phyloP scores from a whole-genome alignment of 495 filamentous ascomycete genomes.

The Filosporella fistucella region DNA sequence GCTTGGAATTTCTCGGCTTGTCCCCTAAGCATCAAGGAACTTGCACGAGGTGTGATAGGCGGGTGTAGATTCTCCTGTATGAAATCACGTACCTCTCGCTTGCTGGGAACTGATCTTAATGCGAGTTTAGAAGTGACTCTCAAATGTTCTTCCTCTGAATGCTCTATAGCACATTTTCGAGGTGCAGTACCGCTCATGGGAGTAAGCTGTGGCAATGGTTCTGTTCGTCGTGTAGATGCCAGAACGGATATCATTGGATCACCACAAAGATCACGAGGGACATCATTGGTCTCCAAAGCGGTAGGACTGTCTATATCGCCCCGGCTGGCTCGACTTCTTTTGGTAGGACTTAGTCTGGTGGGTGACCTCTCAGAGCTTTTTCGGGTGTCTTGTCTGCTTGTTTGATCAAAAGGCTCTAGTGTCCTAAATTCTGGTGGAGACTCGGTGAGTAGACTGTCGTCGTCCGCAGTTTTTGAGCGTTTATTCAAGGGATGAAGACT shows the following conservation, averaged over 20 bases:
- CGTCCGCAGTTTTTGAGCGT: no score
- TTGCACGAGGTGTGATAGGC: slow-evolving; percentile 31
- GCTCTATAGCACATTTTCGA: neutral
- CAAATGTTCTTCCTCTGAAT: slow-evolving; percentile 26
- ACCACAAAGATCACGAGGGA: neutral
- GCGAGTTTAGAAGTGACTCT: slow-evolving; percentile 20
- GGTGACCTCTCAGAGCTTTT: slow-evolving; percentile 10
- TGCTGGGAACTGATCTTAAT: slow-evolving; percentile 25
- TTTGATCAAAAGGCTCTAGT: slow-evolving; percentile 8
- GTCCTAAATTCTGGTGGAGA: slow-evolving; percentile 12
- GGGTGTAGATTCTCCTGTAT: slow-evolving; percentile 28
- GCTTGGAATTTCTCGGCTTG: slow-evolving; percentile 26
- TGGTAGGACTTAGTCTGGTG: slow-evolving; percentile 6
- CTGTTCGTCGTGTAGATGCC: no score
- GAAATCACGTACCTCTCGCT: slow-evolving; percentile 32
- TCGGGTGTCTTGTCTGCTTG: neutral
- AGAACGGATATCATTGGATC: no score
- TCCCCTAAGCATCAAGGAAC: slow-evolving; percentile 27
- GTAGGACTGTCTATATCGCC: neutral
- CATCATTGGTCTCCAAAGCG: neutral
- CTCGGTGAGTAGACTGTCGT: no score
- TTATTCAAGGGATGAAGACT: no score
- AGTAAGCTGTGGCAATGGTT: slow-evolving; percentile 10
- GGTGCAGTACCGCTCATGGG: slow-evolving; percentile 2
- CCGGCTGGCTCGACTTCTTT: neutral